These are phyloP conservation scores for Colletotrichum salicis DNA, from an alignment of 2,329 filamentous ascomycete species.

Conservation along the genomic window DNA sequence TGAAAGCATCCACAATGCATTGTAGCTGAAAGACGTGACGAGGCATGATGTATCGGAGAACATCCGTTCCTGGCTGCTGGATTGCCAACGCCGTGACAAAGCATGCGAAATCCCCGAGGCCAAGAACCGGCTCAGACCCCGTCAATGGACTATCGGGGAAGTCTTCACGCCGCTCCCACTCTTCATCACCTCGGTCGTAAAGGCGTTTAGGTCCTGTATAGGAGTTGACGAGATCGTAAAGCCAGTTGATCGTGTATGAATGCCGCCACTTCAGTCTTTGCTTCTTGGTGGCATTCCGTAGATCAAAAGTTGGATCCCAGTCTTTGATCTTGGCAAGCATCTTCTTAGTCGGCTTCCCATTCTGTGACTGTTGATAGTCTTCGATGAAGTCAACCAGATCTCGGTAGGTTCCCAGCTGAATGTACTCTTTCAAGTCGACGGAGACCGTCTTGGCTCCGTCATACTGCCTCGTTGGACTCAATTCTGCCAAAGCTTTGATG, in stretches of 20 bases:
- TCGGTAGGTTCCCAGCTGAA: conserved; percentile 53
- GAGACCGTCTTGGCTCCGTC: conserved; percentile 36
- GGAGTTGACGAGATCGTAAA: conserved; percentile 62
- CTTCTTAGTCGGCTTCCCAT: conserved; percentile 56
- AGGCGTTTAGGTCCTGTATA: conserved; percentile 49
- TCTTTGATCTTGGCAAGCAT: conserved; percentile 51
- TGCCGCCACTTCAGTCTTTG: conserved; percentile 58
- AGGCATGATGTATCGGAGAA: conserved; percentile 54
- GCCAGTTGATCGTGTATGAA: conserved; percentile 61
- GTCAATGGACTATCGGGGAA: not conserved
- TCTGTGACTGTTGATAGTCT: conserved; percentile 57
- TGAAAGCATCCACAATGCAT: conserved; percentile 60
- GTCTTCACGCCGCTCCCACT: conserved; percentile 40
- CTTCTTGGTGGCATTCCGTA: conserved; percentile 49
- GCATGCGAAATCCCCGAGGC: conserved; percentile 57
- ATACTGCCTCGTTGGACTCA: not conserved
- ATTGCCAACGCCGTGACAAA: conserved; percentile 56
- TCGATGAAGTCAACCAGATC: conserved; percentile 56
- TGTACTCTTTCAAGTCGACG: conserved; percentile 55
- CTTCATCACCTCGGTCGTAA: conserved; percentile 48
- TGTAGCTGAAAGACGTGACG: conserved; percentile 62
- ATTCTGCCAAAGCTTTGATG: conserved; percentile 24
- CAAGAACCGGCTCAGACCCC: conserved; percentile 49
- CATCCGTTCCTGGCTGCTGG: conserved; percentile 51
- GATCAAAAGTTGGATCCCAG: conserved; percentile 55